Evolutionary conservation across 108 stramenopile species (phyloP), one percentile per base, ranked within the genome.

Genomic region (Fragilaria crotonensis): DNA sequence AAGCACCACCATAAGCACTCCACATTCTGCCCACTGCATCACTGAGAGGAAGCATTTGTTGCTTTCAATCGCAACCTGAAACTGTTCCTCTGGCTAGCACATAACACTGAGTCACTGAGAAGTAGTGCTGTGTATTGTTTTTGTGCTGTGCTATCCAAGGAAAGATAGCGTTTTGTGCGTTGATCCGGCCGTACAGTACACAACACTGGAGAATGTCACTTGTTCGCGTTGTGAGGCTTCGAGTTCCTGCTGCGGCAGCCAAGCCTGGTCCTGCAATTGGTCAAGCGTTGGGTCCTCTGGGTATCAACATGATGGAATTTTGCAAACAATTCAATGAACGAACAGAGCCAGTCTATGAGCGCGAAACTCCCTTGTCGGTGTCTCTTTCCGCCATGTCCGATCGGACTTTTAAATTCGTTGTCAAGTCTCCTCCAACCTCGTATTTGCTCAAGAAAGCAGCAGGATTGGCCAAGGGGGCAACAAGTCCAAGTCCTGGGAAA

Each of bases 241-340:
- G 83, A 41, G 85, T 86, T 49, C 81, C 83, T 2, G 73, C 83
- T 2, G 85, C 80, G 14, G 62, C 74, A 33, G 89, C 89, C 59
- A 78, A 79, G 19, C 95, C 95, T 17, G 90, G 90, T 41, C 95
- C 95, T 5, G 81, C 89, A 44, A 87, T 96, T 55, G 95, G 95
- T 29, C 93, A 96, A 75, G 89, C 95, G 23, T 76, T 96, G 44
- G 95, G 95, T 64, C 95, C 95, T 0, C 73, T 96, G 23, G 95
- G 93, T 45, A 87, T 96, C 60, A 96, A 96, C 81, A 96, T 96
- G 93, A 89, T 89, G 33, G 87, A 95, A 59, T 96, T 96, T 58
- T 93, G 91, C 79, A 90, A 92, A 68, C 83, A 93, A 51, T 96
- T 96, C 68, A 96, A 96, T 66, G 95, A 87, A 28, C 63, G 64